These are phyloP conservation scores for Leccinum pellstonianum DNA, from an alignment of 768 basidiomycete species.

Conservation along the genomic window DNA sequence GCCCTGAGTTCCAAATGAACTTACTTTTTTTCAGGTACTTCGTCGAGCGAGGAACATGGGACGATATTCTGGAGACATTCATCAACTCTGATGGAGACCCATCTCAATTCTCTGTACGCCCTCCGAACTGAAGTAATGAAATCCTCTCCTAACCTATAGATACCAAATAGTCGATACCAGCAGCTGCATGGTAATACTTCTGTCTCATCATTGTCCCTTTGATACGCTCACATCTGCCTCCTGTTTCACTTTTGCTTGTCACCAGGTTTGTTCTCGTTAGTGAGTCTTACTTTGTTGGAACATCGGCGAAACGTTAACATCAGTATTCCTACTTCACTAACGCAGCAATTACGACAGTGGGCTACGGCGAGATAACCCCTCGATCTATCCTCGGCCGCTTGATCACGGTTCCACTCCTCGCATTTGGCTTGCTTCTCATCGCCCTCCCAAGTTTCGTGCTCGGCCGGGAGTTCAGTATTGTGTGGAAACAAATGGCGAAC, in stretches of 20 bases:
- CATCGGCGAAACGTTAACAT: not conserved
- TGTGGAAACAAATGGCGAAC: constrained; percentile 80
- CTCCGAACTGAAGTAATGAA: not conserved
- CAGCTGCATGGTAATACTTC: constrained; percentile 67
- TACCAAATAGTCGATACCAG: constrained; percentile 56
- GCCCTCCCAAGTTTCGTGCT: constrained; percentile 91
- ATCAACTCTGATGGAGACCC: constrained; percentile 85
- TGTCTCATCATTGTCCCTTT: not conserved
- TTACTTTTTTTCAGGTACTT: constrained; percentile 59
- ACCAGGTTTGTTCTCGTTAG: constrained; percentile 73
- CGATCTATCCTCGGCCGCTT: constrained; percentile 84
- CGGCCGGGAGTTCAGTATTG: constrained; percentile 85
- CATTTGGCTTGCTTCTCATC: constrained; percentile 85
- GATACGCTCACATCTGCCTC: not conserved
- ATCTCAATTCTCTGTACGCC: constrained; percentile 67
- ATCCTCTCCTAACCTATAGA: not conserved
- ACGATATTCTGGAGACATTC: constrained; percentile 73
- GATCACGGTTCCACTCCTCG: constrained; percentile 80
- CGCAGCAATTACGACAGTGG: constrained; percentile 82
- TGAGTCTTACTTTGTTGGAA: constrained; percentile 38
- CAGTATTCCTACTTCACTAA: not conserved
- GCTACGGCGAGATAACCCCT: constrained; percentile 91
- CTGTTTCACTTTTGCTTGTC: not conserved
- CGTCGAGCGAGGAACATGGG: constrained; percentile 89
- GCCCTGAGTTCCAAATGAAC: not conserved